Base-by-base conservation (phyloP, 306 rosid species). In the Rubus idaeus region DNA sequence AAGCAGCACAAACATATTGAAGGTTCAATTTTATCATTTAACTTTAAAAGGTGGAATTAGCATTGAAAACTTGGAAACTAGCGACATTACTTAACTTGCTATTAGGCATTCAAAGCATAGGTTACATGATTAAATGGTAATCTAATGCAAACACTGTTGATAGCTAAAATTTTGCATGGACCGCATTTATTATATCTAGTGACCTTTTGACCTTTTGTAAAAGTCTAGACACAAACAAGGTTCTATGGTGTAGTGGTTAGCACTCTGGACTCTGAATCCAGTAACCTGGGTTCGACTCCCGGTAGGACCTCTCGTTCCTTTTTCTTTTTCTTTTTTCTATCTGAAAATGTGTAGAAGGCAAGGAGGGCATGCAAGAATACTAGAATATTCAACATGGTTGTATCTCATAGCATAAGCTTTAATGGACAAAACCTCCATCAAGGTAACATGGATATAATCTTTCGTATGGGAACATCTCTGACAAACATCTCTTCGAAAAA, bases 401-500 rank as follows among this genome's bases (percentile, higher is more conserved):
- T 12, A 56, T 5, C 41, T 10, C 39, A 21, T 10, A 58, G 5
- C 4, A 2, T 45, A 40, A 49, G 49, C 14, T 78, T 53, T 21
- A 74, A 40, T n/a, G 45, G 56, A 68, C 83, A 83, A 30, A 81
- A 93, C 97, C 96, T 91, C 96, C 73, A 90, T 93, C 80, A 93
- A 70, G 68, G 98, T 94, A 77, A 94, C 98, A 26, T 75, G 92
- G 78, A 91, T 87, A 57, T 89, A 89, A 64, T 93, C 89, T 85
- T 93, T 93, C 82, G 90, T 94, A 77, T 93, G n/a, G 98, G 89
- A 96, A 78, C 96, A 96, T 30, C 35, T 30, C 35, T 30, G 35
- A 30, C 35, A 2, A 30, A 30, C 35, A 30, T 30, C 35, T 30
- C 35, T 30, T 30, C 1, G 35, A 30, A 30, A 30, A 30, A 30